Base-by-base conservation (phyloP, 148 eudicot genomes). In the Vaccinium myrtillus region DNA sequence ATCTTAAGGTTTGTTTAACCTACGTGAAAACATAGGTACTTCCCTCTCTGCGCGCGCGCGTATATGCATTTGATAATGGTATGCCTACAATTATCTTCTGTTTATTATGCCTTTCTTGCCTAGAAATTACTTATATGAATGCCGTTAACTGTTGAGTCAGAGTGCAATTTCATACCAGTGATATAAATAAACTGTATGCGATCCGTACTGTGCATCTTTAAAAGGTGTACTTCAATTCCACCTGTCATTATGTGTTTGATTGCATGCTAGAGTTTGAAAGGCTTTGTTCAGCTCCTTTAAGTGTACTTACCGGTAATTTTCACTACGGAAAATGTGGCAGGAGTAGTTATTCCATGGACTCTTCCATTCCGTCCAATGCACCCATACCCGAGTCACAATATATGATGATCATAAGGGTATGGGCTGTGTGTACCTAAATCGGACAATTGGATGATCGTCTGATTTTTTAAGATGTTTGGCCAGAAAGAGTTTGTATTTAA, bases 181-280 rank as follows among this genome's bases (percentile, higher is more conserved):
- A 65, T 67, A 32, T 14, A 53, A 79, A 53, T n/a, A 67, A 78
- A 15, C 49, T 79, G 77, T 73, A 71, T 71, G 30, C 4, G 13
- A 15, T 56, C 51, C 10, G 5, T 23, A 78, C 27, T 53, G 63
- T 78, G 39, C 32, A 78, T 78, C 59, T 51, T 53, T 27, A 25
- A 78, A 78, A 53, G 80, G 6, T 77, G 58, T 77, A 36, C 80
- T 77, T 50, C 25, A 50, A 36, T 77, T 77, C 80, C 30, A 21
- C 0, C 12, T 77, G 80, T 19, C 58, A 50, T 23, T 16, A 15
- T 54, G 56, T 15, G n/a, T 46, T 78, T 25, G 15, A 27, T 10
- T 4, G 11, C 49, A 76, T n/a, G n/a, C 32, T 48, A 76, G 56
- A 76, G 79, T 49, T 76, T 30, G 50, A 51, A 5, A 7, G 21